Evolutionary conservation across 2,329 filamentous ascomycete genomes (phyloP).

Genomic region (Elsinoe batatas): DNA sequence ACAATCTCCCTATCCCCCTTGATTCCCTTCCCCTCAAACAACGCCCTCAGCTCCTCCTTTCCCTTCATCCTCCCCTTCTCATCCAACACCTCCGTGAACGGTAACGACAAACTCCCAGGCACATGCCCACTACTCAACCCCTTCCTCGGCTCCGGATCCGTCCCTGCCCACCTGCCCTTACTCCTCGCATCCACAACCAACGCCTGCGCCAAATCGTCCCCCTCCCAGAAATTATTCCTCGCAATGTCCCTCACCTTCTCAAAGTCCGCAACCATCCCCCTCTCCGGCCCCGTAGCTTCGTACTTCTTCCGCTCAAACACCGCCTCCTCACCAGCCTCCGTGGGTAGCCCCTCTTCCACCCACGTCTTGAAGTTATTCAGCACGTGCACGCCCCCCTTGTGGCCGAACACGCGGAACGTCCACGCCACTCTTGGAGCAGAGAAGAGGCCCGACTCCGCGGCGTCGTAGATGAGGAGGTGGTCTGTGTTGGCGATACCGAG

Average conservation of each 20-base stretch:
- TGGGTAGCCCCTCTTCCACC: slow-evolving; percentile 72
- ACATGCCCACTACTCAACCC: slow-evolving; percentile 83
- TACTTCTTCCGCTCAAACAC: slow-evolving; percentile 35
- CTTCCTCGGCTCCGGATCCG: slow-evolving; percentile 73
- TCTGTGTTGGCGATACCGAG: slow-evolving; percentile 83
- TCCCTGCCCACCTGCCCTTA: slow-evolving; percentile 68
- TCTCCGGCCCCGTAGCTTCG: slow-evolving; percentile 37
- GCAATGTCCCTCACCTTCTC: slow-evolving; percentile 74
- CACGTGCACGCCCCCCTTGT: slow-evolving; percentile 67
- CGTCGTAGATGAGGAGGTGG: slow-evolving; percentile 88
- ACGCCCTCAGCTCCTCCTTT: slow-evolving; percentile 56
- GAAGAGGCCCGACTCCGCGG: slow-evolving; percentile 83
- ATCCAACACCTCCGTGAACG: slow-evolving; percentile 71
- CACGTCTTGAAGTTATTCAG: slow-evolving; percentile 95
- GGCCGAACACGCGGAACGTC: slow-evolving; percentile 86
- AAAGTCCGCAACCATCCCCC: slow-evolving; percentile 62
- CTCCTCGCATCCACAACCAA: slow-evolving; percentile 74
- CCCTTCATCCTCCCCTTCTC: slow-evolving; percentile 72
- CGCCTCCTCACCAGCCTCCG: slow-evolving; percentile 64
- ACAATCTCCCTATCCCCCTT: slow-evolving; percentile 74
- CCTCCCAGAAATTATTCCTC: slow-evolving; percentile 69
- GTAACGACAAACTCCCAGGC: slow-evolving; percentile 74
- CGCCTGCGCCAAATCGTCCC: slow-evolving; percentile 60
- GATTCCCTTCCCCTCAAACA: slow-evolving; percentile 73
- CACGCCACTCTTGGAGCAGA: slow-evolving; percentile 87